Percentiles rank a stretch among this genome's conserved stretches.
Conservation (phyloP, 129 eudicot genomes). For the Silybum marianum region DNA sequence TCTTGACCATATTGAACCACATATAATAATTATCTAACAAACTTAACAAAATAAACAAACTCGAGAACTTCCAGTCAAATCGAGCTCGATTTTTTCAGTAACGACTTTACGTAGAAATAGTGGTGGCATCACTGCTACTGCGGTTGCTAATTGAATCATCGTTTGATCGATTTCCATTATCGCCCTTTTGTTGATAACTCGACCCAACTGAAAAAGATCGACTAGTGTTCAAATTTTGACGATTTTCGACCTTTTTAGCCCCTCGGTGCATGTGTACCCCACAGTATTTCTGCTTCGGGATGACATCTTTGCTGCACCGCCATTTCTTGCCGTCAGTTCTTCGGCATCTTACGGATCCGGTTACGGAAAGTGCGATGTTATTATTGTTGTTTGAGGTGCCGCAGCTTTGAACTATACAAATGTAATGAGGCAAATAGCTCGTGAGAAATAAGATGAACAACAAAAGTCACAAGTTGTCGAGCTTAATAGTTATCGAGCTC, state of each 20-base stretch:
- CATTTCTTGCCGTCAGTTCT: slow-evolving; percentile 70
- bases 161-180: slow-evolving; percentile 11
- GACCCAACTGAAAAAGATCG: slow-evolving; percentile 28
- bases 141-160: slow-evolving; percentile 2
- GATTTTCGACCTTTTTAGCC: slow-evolving; percentile 23
- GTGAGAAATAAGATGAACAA: neutral
- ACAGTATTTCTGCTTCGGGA: slow-evolving; percentile 49
- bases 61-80: neutral
- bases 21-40: neutral
- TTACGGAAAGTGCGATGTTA: neutral
- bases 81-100: neutral
- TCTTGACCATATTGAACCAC: neutral
- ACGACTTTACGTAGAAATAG: slow-evolving; percentile 24
- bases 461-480: neutral
- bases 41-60: neutral
- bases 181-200: slow-evolving; percentile 10
- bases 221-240: slow-evolving; percentile 35
- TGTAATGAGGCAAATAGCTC: neutral
- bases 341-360: slow-evolving; percentile 47
- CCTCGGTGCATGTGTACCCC: slow-evolving; percentile 50
- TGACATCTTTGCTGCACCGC: slow-evolving; percentile 43
- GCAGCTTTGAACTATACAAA: slow-evolving; percentile 5
- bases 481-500: no score
- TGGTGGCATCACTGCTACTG: slow-evolving; percentile 46
- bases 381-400: neutral